Conservation (phyloP, 2,329 filamentous ascomycete species). For the Xylariales sp. region DNA sequence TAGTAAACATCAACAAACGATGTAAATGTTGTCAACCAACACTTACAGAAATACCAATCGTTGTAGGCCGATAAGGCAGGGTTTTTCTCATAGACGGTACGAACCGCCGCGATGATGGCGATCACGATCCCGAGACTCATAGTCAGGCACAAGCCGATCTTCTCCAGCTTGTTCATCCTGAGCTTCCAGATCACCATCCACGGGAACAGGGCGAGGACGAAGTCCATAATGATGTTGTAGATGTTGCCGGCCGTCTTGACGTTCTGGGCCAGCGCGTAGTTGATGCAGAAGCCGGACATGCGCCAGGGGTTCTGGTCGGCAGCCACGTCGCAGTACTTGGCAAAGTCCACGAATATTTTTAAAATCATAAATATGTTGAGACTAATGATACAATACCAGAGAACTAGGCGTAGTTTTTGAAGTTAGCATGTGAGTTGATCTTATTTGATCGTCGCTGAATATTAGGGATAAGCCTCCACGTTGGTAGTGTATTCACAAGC, state of each 20-base stretch:
- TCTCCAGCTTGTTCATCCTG: constrained; percentile 42
- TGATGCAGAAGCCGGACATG: constrained; percentile 37
- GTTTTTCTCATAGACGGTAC: constrained; percentile 44
- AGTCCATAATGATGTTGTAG: constrained; percentile 50
- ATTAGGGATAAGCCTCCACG: too few relatives aligned
- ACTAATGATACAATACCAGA: constrained; percentile 44
- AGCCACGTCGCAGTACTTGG: constrained; percentile 35
- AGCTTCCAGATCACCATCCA: constrained; percentile 44
- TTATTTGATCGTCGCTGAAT: too few relatives aligned
- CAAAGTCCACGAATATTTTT: constrained; percentile 46
- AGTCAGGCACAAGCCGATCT: constrained; percentile 42
- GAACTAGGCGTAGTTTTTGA: constrained; percentile 23
- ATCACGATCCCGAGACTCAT: constrained; percentile 45
- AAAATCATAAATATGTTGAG: constrained; percentile 45
- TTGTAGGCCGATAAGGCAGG: constrained; percentile 35
- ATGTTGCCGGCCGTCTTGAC: constrained; percentile 50
- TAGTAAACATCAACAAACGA: background rate
- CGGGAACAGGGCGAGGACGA: constrained; percentile 43
- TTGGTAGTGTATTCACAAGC: too few relatives aligned
- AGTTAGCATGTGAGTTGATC: too few relatives aligned
- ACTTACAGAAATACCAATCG: constrained; percentile 39
- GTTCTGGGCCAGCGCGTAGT: constrained; percentile 29
- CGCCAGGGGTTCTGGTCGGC: constrained; percentile 43
- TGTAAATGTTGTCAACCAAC: background rate
- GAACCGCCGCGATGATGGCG: constrained; percentile 40